Conservation (phyloP, 225 moss, liverwort and hornwort species). For the Rhytidiadelphus loreus region DNA sequence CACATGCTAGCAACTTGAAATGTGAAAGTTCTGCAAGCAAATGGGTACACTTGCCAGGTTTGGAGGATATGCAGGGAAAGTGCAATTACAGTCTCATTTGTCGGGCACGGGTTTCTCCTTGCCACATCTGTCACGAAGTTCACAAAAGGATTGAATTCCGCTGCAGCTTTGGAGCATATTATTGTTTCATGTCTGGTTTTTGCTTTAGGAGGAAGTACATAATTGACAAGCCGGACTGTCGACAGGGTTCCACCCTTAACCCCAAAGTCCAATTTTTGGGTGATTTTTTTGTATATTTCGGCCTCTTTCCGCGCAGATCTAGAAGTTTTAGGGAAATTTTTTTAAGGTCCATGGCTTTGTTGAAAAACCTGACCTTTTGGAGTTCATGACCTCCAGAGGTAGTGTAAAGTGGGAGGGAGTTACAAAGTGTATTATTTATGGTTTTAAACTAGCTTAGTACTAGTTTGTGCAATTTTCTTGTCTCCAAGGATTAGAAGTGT, state of each 20-base stretch:
- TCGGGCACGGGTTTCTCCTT: not conserved
- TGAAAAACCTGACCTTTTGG: not conserved
- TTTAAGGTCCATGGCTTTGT: not conserved
- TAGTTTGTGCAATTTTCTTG: not conserved
- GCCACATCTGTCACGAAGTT: not conserved
- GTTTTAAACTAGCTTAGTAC: accelerated
- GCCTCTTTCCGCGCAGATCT: not conserved
- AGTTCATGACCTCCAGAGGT: not conserved
- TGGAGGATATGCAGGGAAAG: not conserved
- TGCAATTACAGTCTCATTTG: not conserved
- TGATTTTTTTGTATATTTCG: not conserved
- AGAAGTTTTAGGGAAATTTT: not conserved
- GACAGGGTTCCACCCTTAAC: not conserved
- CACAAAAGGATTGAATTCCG: not conserved
- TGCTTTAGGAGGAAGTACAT: no score
- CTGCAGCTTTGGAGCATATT: not conserved
- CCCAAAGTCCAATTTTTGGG: not conserved
- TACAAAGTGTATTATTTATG: not conserved
- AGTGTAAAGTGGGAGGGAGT: not conserved
- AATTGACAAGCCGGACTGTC: not conserved
- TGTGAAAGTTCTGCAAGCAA: not conserved
- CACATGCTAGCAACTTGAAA: not conserved
- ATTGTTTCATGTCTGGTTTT: not conserved
- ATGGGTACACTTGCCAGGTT: not conserved
- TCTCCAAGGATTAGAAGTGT: not conserved